Evolutionary conservation across 2,329 filamentous ascomycete species (phyloP).

Genomic region (Fusarium sp.): DNA sequence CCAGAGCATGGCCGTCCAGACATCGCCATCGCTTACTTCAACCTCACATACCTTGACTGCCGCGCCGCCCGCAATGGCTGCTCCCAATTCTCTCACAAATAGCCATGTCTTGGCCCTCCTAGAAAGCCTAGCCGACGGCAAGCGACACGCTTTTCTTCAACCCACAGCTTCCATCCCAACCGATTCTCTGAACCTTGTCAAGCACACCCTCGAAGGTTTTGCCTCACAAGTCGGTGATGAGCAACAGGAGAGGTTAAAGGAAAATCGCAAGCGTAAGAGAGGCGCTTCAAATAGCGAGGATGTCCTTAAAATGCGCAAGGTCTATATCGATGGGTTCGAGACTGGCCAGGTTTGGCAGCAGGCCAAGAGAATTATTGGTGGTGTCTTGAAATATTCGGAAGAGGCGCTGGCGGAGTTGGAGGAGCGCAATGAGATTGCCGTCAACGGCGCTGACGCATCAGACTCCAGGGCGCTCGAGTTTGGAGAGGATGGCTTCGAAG

Average conservation of each 20-base stretch:
- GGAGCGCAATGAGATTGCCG: conserved; percentile 57
- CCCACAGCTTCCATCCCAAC: conserved; percentile 73
- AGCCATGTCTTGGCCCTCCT: conserved; percentile 61
- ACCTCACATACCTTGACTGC: conserved; percentile 71
- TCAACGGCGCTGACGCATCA: conserved; percentile 50
- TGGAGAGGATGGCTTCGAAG: conserved; percentile 45
- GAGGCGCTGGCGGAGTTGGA: conserved; percentile 60
- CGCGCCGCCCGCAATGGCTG: conserved; percentile 56
- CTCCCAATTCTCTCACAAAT: conserved; percentile 48
- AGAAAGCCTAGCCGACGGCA: conserved; percentile 64
- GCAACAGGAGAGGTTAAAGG: conserved; percentile 74
- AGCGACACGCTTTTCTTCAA: conserved; percentile 80
- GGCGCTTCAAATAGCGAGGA: conserved; percentile 59
- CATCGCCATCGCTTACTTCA: conserved; percentile 69
- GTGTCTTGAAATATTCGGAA: conserved; percentile 60
- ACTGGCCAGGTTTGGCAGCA: conserved; percentile 95
- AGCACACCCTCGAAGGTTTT: conserved; percentile 80
- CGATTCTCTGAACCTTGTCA: conserved; percentile 78
- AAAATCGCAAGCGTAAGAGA: conserved; percentile 82
- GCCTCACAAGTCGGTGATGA: conserved; percentile 77
- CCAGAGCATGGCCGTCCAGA: conserved; percentile 52
- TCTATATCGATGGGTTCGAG: conserved; percentile 88
- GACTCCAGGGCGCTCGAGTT: conserved; percentile 40
- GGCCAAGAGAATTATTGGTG: conserved; percentile 79
- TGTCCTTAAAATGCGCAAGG: conserved; percentile 79